phyloP scores from a whole-genome alignment of 257 asterid species.

The Gentiana macrophylla region DNA sequence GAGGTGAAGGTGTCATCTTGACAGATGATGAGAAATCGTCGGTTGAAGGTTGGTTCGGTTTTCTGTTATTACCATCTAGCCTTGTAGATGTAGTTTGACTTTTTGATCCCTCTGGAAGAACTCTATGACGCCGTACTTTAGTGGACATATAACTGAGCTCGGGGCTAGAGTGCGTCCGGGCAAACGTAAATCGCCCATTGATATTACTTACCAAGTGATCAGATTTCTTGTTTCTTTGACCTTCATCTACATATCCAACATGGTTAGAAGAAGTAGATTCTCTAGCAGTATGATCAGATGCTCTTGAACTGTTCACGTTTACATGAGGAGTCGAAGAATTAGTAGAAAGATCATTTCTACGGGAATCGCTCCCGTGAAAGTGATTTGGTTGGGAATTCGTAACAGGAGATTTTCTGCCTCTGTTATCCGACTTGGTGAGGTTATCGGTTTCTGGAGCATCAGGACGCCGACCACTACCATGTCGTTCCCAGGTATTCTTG shows the following conservation, averaged over 20 bases:
- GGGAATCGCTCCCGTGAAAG: conserved; percentile 25
- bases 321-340: conserved; percentile 32
- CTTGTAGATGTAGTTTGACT: conserved; percentile 26
- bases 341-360: conserved; percentile 23
- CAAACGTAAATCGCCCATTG: conserved; percentile 55
- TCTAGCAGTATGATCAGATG: conserved; percentile 29
- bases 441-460: conserved; percentile 62
- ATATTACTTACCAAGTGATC: conserved; percentile 45
- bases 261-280: conserved; percentile 33
- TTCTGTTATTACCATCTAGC: conserved; percentile 35
- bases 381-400: conserved; percentile 31
- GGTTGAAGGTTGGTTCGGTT: conserved; percentile 34
- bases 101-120: conserved; percentile 37
- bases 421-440: conserved; percentile 20
- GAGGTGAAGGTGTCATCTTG: conserved; percentile 33
- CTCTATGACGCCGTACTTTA: conserved; percentile 26
- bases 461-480: conserved; percentile 82
- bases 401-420: conserved; percentile 19
- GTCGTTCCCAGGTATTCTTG: conserved; percentile 85
- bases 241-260: conserved; percentile 35
- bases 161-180: conserved; percentile 87
- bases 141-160: conserved; percentile 57
- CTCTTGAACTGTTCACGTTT: conserved; percentile 23
- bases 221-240: conserved; percentile 39
- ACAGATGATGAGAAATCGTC: conserved; percentile 33